Evolutionary conservation across 1,284 basidiomycete genomes (phyloP).

Genomic region (Pholiota adiposa): DNA sequence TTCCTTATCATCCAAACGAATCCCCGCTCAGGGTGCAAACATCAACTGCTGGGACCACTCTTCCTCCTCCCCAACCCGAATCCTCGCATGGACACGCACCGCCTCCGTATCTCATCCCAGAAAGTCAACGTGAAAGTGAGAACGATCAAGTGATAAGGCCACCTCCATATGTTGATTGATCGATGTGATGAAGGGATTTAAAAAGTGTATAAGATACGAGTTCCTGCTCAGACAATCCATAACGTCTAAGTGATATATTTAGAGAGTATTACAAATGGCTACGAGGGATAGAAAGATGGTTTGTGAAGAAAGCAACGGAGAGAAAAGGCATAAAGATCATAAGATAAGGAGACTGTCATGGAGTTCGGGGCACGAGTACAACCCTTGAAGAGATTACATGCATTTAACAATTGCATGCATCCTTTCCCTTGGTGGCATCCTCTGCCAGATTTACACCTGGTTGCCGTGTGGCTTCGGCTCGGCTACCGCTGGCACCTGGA

Average conservation of each 20-base stretch:
- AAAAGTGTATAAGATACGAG: slow-evolving; percentile 1
- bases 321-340: slow-evolving; percentile 27
- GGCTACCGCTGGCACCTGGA: slow-evolving; percentile 59
- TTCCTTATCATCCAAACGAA: slow-evolving; percentile 37
- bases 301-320: slow-evolving; percentile 24
- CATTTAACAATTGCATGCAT: slow-evolving; percentile 78
- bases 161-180: slow-evolving; percentile 57
- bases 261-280: slow-evolving; percentile 34
- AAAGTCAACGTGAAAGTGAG: slow-evolving; percentile 36
- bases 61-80: slow-evolving; percentile 35
- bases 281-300: slow-evolving; percentile 27
- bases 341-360: slow-evolving; percentile 23
- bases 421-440: slow-evolving; percentile 67
- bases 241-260: slow-evolving; percentile 34
- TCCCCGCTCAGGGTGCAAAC: slow-evolving; percentile 26
- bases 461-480: slow-evolving; percentile 54
- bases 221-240: slow-evolving; percentile 15
- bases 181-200: slow-evolving; percentile 3
- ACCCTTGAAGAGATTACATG: slow-evolving; percentile 12
- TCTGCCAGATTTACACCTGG: slow-evolving; percentile 78
- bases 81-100: slow-evolving; percentile 52
- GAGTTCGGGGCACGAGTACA: slow-evolving; percentile 24
- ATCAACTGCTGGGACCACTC: slow-evolving; percentile 28
- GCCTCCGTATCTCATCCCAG: slow-evolving; percentile 65
- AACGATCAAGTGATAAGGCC: slow-evolving; percentile 53